Percentiles rank a stretch among this genome's conserved stretches.
These are phyloP conservation scores for Spergularia bocconei DNA, from an alignment of 148 eudicot genomes.

Conservation along the genomic window DNA sequence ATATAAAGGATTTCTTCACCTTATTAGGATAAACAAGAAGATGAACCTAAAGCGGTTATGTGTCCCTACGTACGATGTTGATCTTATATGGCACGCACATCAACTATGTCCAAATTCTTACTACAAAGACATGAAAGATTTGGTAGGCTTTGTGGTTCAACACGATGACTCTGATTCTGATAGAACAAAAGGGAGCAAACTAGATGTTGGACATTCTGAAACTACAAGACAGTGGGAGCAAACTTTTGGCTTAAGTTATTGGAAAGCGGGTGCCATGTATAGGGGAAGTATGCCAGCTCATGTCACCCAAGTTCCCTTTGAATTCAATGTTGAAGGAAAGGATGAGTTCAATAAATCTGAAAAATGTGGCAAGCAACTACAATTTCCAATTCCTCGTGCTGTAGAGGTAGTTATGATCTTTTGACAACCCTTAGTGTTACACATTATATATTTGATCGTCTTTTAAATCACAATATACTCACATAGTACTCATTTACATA, in stretches of 20 bases:
- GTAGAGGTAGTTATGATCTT: neutral
- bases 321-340: neutral
- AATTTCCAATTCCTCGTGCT: neutral
- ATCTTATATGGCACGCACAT: conserved; percentile 96
- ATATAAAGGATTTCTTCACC: conserved; percentile 84
- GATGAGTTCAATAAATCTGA: neutral
- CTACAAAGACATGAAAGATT: conserved; percentile 48
- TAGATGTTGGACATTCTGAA: conserved; percentile 64
- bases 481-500: conserved; percentile 19
- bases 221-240: conserved; percentile 74
- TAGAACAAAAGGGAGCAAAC: conserved; percentile 76
- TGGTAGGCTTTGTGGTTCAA: conserved; percentile 66
- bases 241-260: conserved; percentile 69
- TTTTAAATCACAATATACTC: too few relatives aligned
- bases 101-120: conserved; percentile 70
- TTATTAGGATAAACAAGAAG: conserved; percentile 70
- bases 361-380: neutral
- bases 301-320: conserved; percentile 24
- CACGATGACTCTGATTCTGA: conserved; percentile 93
- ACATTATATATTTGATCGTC: too few relatives aligned
- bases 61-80: conserved; percentile 91
- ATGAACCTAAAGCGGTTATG: conserved; percentile 47
- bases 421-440: too few relatives aligned
- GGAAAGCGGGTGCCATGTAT: conserved; percentile 92
- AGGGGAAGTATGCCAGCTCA: conserved; percentile 69